Conservation (phyloP, 108 stramenopile species). For the Nitzschia sp. region DNA sequence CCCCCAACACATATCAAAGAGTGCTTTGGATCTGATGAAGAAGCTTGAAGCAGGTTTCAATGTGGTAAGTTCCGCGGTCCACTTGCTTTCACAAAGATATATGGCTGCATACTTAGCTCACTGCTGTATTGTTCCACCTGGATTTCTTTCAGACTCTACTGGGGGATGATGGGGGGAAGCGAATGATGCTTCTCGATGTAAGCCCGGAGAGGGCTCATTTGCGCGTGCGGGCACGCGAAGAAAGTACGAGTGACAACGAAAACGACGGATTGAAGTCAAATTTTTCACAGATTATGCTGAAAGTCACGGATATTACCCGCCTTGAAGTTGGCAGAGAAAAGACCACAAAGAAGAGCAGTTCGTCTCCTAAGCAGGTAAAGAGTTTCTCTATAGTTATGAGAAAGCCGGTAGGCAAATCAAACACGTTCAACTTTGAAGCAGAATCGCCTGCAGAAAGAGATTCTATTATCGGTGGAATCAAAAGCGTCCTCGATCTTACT, state of each 20-base stretch:
- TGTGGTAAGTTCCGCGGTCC: constrained; percentile 26
- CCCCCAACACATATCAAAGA: constrained; percentile 7
- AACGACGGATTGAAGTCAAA: constrained; percentile 29
- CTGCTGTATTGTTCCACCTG: background rate
- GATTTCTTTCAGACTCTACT: constrained; percentile 3
- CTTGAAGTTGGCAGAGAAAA: constrained; percentile 23
- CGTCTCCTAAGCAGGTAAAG: constrained; percentile 6
- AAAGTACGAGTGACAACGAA: constrained; percentile 20
- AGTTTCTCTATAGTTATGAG: constrained; percentile 25
- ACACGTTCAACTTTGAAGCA: constrained; percentile 29
- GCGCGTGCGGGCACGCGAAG: constrained; percentile 25
- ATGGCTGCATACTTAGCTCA: too few relatives aligned
- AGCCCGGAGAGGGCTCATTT: constrained; percentile 28
- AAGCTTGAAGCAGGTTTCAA: constrained; percentile 29
- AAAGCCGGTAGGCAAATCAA: constrained; percentile 11
- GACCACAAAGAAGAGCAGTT: background rate
- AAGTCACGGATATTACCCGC: constrained; percentile 27
- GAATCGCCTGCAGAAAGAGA: constrained; percentile 30
- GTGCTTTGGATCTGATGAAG: background rate
- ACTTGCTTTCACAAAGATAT: too few relatives aligned
- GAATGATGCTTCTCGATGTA: constrained; percentile 3
- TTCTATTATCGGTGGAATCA: constrained; percentile 16
- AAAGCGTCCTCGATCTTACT: constrained; percentile 22
- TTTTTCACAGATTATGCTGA: constrained; percentile 15
- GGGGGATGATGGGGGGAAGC: constrained; percentile 1